Base-by-base conservation (phyloP, 768 basidiomycete genomes). In the Trametes cingulata region DNA sequence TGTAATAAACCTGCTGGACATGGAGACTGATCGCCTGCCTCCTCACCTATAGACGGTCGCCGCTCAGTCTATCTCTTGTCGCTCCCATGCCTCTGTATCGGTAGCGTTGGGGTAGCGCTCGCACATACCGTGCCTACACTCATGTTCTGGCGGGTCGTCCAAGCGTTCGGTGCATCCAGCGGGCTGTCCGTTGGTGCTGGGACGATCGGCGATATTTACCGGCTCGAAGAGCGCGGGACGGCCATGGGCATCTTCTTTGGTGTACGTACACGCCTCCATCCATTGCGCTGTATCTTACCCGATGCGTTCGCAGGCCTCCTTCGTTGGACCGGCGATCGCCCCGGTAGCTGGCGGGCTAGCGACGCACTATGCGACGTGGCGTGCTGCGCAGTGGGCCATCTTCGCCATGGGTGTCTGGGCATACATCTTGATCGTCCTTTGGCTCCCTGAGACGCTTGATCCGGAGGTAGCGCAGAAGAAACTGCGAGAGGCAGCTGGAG, bases 371-470 rank as follows among this genome's bases (percentile, higher is more conserved):
- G 78, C 77, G 29, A 87, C 88, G 0, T 91, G 89, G 88, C 79
- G 88, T 0, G 62, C 76, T 2, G 80, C 87, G 71, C 86, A 90
- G 66, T 66, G 71, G 6, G 64, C 67, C 0, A 58, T 90, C 0
- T 80, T 78, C 3, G 35, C 75, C 0, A 69, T 74, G 37, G 80
- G 79, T 3, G 29, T 81, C 0, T 9, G 77, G 0, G 72, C 76
- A 1, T 75, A 82, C 39, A 9, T 78, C 8, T 58, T 73, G 7
- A 74, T 87, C 37, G 48, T 69, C 1, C 41, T 79, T 2, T 78
- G 77, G 55, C 78, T 88, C n/a, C 87, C 87, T 0, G 88, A 90
- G 65, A 90, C 88, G 2, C 82, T 80, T 48, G 83, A 86, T 65
- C 87, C 87, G 13, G 58, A 24, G 13, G 42, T 55, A 1, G 54